phyloP scores from a whole-genome alignment of 2,329 filamentous ascomycete species.

The Gaeumannomyces tritici region DNA sequence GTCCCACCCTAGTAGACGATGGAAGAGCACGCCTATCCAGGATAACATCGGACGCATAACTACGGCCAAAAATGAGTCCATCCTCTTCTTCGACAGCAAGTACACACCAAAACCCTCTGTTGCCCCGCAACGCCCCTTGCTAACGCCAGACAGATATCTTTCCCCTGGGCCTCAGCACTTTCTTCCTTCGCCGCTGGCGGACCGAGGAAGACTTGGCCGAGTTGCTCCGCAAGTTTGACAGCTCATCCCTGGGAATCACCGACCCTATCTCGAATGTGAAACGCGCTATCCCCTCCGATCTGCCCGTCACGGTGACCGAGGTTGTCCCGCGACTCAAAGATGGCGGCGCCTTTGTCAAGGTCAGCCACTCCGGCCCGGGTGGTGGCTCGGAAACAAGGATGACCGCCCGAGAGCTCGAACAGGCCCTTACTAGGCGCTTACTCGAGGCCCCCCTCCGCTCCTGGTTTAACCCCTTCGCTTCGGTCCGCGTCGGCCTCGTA shows the following conservation, averaged over 20 bases:
- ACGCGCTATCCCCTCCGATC: conserved; percentile 51
- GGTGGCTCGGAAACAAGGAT: conserved; percentile 11
- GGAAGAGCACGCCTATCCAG: neutral
- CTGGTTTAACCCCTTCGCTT: conserved; percentile 79
- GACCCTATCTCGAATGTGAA: conserved; percentile 46
- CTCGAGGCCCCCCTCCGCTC: conserved; percentile 65
- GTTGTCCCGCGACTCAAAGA: conserved; percentile 81
- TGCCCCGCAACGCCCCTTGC: no score
- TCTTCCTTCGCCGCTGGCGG: conserved; percentile 34
- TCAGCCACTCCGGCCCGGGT: conserved; percentile 34
- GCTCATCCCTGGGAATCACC: conserved; percentile 35
- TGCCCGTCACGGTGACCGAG: conserved; percentile 64
- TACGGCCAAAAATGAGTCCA: conserved; percentile 65
- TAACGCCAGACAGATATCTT: conserved; percentile 56
- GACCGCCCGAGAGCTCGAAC: conserved; percentile 25
- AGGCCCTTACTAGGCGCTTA: conserved; percentile 52
- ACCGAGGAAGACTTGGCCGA: conserved; percentile 38
- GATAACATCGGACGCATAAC: conserved; percentile 73
- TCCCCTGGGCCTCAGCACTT: conserved; percentile 57
- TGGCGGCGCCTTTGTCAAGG: conserved; percentile 88
- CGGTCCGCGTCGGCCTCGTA: conserved; percentile 64
- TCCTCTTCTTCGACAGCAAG: conserved; percentile 85
- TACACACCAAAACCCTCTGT: neutral
- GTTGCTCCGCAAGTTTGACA: conserved; percentile 42
- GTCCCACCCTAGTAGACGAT: neutral